Base-by-base conservation (phyloP, 495 filamentous ascomycete species). In the Hypomontagnella monticulosa region DNA sequence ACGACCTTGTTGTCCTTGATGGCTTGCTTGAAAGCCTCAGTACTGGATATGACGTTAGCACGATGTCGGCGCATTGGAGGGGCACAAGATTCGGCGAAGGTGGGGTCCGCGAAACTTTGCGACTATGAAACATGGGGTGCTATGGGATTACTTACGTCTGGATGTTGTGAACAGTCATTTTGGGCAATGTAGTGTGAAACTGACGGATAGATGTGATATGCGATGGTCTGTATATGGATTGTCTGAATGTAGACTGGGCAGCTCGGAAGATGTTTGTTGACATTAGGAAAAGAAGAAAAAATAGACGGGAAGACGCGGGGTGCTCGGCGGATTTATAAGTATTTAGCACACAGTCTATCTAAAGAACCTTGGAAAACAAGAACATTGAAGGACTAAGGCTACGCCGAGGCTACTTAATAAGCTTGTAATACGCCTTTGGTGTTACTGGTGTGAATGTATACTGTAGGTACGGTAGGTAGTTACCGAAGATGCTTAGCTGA, bases 21-120 rank as follows among this genome's bases (percentile, higher is more conserved):
- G 41, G 84, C 85, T 53, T 74, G 61, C 50, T 87, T 79, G 81
- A 88, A 97, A 32, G 87, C 82, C 0, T 77, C 74, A 64, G 80
- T 80, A 57, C 91, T 96, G 72, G 76, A 63, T 60, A 19, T 11
- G 34, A 49, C 12, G 49, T 59, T 30, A 48, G 62, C 66, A 66
- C 70, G 34, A 16, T 41, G 37, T 30, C 11, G 10, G 12, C 33
- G 18, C 23, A 27, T 40, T 23, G 36, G 55, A 32, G 15, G 37
- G 18, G 34, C 40, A 48, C 2, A 23, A 8, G 9, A 54, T 4
- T 7, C 36, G 56, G 40, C n/a, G 15, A 18, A 50, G 57, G 33
- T 37, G 51, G 30, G 55, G n/a, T 43, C 1, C 14, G 15, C 33
- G 32, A 27, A 54, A 27, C 23, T 3, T 27, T 6, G 23, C 23